Evolutionary conservation across 2,329 filamentous ascomycete species (phyloP), one percentile per base, ranked within the genome.

Genomic region (Stagonosporopsis cucurbitacearum): DNA sequence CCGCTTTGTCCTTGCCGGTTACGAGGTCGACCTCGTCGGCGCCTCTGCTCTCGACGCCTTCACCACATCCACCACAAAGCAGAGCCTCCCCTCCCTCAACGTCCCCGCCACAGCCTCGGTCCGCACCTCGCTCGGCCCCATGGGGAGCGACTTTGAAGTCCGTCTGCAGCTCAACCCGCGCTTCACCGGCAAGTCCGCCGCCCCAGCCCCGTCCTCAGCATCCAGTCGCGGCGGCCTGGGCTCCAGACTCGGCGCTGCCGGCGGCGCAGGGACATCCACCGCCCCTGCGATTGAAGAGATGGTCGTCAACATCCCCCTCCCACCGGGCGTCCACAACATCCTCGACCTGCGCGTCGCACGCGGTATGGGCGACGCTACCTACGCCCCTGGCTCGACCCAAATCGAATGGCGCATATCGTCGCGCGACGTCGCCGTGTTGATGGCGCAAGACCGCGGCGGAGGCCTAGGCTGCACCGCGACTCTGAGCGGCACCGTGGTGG

Each of bases 1-100:
- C 28, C 86, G 92, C 39, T 99, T 98, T 73, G 90, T 96, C 36
- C 82, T 99, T 17, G 93, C 92, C 28, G 93, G 92, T 20, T 99
- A 99, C 71, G 94, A 97, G 75, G 92, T 96, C 19, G 91, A 99
- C 74, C 78, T 99, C 20, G 81, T 98, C 12, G 92, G 92, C 0
- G 85, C 89, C 45, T 84, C 87, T 80, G 62, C 78, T 59, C 59
- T 77, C 68, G 64, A 72, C 11, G 51, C 67, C 25, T 71, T 74
- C 57, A 67, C 71, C 3, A 68, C 61, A 7, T 58, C 60, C 12
- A 57, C 63, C 15, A 62, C 50, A n/a, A 53, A 59, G 35, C 75
- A 49, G 11, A 39, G 13, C 28, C 35, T 41, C 2, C 67, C 80
- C 50, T 85, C 86, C 56, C 80, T 98, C 13, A 92, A 92, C 70